Base-by-base conservation (phyloP, 441 rosid species). In the Adansonia gregorii region DNA sequence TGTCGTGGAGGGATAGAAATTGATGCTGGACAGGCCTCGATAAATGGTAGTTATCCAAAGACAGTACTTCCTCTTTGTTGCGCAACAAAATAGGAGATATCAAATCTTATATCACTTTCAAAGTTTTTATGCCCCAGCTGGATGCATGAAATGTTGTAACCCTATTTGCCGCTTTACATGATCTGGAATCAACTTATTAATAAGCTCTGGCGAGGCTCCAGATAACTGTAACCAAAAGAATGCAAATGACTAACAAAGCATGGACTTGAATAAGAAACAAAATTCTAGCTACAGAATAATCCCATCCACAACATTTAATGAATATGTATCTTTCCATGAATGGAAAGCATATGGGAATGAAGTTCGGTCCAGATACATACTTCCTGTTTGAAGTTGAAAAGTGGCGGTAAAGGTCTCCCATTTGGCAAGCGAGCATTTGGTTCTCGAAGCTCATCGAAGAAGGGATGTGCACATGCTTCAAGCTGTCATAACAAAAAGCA, bases 341-440 rank as follows among this genome's bases (percentile, higher is more conserved):
- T n/a, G 60, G 17, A 49, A 9, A 41, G 4, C 7, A 51, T 49
- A 56, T 20, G 6, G 2, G 45, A 27, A 31, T 1, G 6, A 12
- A 51, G 55, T 17, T 11, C 6, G 27, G 7, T 70, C 24, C 19
- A 31, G 24, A 63, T 61, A 68, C 87, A 64, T 89, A 90, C 95
- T 75, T 94, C 98, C 73, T 92, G 92, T 76, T 87, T 90, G 75
- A 88, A 90, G 85, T 90, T 86, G 86, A 90, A 90, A 63, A 90
- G 87, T 65, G 92, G 89, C 0, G 94, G 92, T 59, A 88, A 82
- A 6, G 91, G 86, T 4, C 92, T 85, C 68, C 92, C 89, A 67
- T 86, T 90, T 31, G 91, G 89, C 66, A 90, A 78, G 76, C 91
- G 91, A 8, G 87, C 86, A 73, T 90, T 88, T 27, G 92, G 89